Base-by-base conservation (phyloP, 129 eudicot genomes). In the Flaveria ramosissima region DNA sequence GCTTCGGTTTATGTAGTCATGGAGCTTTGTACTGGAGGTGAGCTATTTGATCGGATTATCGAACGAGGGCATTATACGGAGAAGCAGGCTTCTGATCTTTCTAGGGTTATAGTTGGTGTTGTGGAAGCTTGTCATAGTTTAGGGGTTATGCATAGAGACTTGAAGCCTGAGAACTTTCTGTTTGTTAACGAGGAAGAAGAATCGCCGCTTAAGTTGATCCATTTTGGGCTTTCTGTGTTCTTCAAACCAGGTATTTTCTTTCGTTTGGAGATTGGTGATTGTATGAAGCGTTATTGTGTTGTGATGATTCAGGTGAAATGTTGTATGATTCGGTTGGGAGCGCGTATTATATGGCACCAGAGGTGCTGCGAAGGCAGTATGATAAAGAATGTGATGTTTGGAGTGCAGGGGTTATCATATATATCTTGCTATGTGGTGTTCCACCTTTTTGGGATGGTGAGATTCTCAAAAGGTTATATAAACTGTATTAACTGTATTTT, bases 371-470 rank as follows among this genome's bases (percentile, higher is more conserved):
- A 75, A 88, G 86, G 82, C 78, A 79, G 15, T 92, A 92, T 69
- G 89, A 96, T 82, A 87, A 78, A 80, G 89, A 83, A 76, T 90
- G 98, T 84, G 98, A 93, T 83, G 88, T 93, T 30, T 93, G 98
- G 98, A 93, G 98, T 81, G 97, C 98, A 14, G 98, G 98, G 70
- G 92, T 93, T 68, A 93, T 93, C 39, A 86, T 93, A 71, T 90
- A 90, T 71, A 90, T 93, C 70, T 81, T 93, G 78, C 85, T 93
- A 20, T 78, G 95, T 73, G 98, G 98, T 43, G 90, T 92, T 16
- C 98, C 96, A 0, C 98, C 98, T 45, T 92, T 93, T 80, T 93
- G 98, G 98, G 98, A 93, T 74, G 97, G 98, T 93, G 72, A 86
- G 89, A 46, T 17, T 61, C 36, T 36, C 39, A 26, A 26, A 27